Percentiles rank a stretch among this genome's conserved stretches.
Conservation (phyloP, 2,329 filamentous ascomycete genomes). For the Sporothrix protearum region DNA sequence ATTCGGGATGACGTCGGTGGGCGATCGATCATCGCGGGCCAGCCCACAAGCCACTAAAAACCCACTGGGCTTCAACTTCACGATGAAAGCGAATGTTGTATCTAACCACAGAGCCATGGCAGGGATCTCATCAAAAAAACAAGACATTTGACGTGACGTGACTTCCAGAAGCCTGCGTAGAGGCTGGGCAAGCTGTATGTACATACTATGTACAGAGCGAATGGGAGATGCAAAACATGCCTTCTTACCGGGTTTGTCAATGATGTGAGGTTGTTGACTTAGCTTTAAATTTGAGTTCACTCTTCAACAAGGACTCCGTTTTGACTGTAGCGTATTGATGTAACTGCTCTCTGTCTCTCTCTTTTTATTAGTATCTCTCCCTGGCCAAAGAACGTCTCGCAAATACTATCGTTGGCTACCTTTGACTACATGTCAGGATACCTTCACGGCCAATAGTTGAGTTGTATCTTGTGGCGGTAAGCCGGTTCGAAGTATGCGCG, state of each 20-base stretch:
- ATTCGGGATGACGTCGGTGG: conserved; percentile 26
- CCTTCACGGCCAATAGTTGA: background rate
- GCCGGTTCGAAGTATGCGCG: background rate
- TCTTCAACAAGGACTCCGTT: too few relatives aligned
- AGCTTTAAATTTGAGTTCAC: too few relatives aligned
- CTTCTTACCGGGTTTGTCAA: too few relatives aligned
- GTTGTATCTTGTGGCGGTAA: background rate
- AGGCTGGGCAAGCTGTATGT: background rate
- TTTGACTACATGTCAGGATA: background rate
- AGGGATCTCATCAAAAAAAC: background rate
- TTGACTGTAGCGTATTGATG: too few relatives aligned
- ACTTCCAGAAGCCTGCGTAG: background rate
- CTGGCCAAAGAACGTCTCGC: too few relatives aligned
- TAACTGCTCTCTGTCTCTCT: background rate
- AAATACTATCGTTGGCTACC: background rate
- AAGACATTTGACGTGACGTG: background rate
- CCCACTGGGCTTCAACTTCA: background rate
- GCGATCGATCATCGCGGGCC: conserved; percentile 16
- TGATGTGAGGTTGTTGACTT: too few relatives aligned
- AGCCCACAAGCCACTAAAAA: background rate
- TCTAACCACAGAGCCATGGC: background rate
- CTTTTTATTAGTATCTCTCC: background rate
- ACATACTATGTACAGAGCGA: background rate
- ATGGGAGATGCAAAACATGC: too few relatives aligned
- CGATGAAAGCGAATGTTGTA: background rate